Evolutionary conservation across 768 basidiomycete genomes (phyloP).

Genomic region (Tricholoma flavovirens): DNA sequence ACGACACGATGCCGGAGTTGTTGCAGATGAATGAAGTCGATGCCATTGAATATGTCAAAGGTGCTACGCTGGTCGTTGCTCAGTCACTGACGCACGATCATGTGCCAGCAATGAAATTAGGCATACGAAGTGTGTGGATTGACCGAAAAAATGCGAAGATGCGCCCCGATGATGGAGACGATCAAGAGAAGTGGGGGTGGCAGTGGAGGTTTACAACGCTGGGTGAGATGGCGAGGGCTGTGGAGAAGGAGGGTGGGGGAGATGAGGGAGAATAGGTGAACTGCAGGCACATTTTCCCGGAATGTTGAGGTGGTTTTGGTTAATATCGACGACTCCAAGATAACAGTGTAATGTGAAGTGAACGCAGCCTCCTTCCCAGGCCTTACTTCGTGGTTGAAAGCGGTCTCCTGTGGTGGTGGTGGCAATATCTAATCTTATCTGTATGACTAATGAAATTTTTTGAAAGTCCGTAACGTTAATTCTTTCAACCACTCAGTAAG

Average conservation of each 20-base stretch:
- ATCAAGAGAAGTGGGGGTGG: constrained; percentile 27
- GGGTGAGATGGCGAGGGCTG: constrained; percentile 54
- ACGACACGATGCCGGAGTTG: constrained; percentile 22
- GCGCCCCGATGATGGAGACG: constrained; percentile 32
- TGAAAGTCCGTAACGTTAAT: too few species aligned
- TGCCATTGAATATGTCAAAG: constrained; percentile 29
- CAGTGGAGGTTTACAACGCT: constrained; percentile 55
- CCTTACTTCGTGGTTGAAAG: too few species aligned
- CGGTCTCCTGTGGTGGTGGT: too few species aligned
- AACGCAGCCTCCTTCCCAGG: too few species aligned
- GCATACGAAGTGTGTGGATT: constrained; percentile 62
- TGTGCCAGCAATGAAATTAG: constrained; percentile 51
- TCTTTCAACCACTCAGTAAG: too few species aligned
- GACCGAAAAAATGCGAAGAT: constrained; percentile 45
- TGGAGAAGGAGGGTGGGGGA: constrained; percentile 34
- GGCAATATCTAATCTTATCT: too few species aligned
- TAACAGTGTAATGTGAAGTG: too few species aligned
- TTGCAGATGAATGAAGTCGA: constrained; percentile 10
- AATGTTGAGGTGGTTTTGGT: too few species aligned
- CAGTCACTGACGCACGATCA: constrained; percentile 66
- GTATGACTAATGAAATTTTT: too few species aligned
- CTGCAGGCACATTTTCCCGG: too few species aligned
- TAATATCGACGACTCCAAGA: too few species aligned
- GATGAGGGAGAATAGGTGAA: background rate
- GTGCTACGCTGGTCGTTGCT: constrained; percentile 58